phyloP scores from a whole-genome alignment of 2,329 filamentous ascomycete genomes.

The Neocucurbitaria cava region DNA sequence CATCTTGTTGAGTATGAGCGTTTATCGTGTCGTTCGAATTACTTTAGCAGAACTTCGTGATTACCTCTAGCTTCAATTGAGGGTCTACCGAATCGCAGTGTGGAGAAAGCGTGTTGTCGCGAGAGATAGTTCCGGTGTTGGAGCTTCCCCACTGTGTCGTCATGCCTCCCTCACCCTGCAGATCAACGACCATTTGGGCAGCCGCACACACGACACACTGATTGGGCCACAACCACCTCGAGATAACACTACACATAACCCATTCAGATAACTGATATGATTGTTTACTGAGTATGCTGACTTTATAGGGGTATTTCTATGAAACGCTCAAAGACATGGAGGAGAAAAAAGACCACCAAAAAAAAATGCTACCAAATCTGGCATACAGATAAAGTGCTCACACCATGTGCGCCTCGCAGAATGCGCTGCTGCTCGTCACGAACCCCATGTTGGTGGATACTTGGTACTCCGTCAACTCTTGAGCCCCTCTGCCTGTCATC shows the following conservation, averaged over 20 bases:
- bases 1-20: slow-evolving; percentile 20
- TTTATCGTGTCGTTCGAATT: neutral
- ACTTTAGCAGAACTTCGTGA: neutral
- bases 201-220: slow-evolving; percentile 6
- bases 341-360: neutral
- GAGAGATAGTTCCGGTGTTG: slow-evolving; percentile 19
- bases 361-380: neutral
- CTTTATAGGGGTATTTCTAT: slow-evolving; percentile 18
- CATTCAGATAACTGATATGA: neutral
- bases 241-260: neutral
- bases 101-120: slow-evolving; percentile 13
- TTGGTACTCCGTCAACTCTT: slow-evolving; percentile 51
- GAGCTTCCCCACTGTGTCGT: slow-evolving; percentile 31
- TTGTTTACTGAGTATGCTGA: neutral
- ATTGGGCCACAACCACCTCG: slow-evolving; percentile 14
- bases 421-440: slow-evolving; percentile 48
- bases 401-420: slow-evolving; percentile 28
- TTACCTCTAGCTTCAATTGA: neutral
- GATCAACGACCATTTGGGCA: slow-evolving; percentile 24
- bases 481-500: slow-evolving; percentile 50
- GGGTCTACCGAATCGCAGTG: neutral
- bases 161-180: slow-evolving; percentile 35
- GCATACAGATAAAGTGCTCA: neutral
- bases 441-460: slow-evolving; percentile 54
- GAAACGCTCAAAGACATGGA: slow-evolving; percentile 3